Evolutionary conservation across 106 monocot genomes (phyloP), one percentile per base, ranked within the genome.

Genomic region (Allium fistulosum): DNA sequence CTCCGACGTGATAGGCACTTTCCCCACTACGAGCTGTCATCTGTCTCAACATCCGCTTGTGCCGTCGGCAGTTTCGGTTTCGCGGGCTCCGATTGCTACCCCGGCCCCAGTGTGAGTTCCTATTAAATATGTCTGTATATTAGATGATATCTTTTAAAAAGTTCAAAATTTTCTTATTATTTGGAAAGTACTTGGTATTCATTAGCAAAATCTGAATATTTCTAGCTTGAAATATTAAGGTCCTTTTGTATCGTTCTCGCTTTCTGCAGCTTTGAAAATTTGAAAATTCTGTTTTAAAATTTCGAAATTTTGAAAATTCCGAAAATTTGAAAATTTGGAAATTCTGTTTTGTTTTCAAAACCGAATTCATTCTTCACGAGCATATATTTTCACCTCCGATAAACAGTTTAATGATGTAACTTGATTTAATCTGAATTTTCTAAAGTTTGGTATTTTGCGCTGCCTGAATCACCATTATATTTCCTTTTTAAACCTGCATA

Each of bases 81-180:
- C 68, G 3, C 60, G 72, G 22, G 48, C 80, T 22, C 56, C 81
- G 15, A 52, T 77, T 49, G 37, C 37, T 37, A 37, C 37, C 37
- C 48, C 78, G n/a, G 26, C 72, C 27, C 15, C 78, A 46, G 69
- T 75, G 85, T 85, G 65, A 82, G 82, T 77, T 47, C 66, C 57
- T 64, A 9, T 26, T 13, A 17, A 9, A 47, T 14, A 0, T 17
- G 37, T 49, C 64, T 28, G 63, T 11, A 11, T 37, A 28, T 10
- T 8, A 73, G 26, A 17, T 49, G 10, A 16, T 47, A 17, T 13
- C 6, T 27, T 61, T 65, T 8, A 22, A 7, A 65, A 65, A 65
- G 48, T 65, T 15, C 11, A 50, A 50, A 65, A 22, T 13, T 65
- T 65, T 49, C 13, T 50, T 49, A 37, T 37, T 37, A 5, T 37